These are phyloP conservation scores for Calonectria montana DNA, from an alignment of 2,329 filamentous ascomycete species.

Conservation along the genomic window DNA sequence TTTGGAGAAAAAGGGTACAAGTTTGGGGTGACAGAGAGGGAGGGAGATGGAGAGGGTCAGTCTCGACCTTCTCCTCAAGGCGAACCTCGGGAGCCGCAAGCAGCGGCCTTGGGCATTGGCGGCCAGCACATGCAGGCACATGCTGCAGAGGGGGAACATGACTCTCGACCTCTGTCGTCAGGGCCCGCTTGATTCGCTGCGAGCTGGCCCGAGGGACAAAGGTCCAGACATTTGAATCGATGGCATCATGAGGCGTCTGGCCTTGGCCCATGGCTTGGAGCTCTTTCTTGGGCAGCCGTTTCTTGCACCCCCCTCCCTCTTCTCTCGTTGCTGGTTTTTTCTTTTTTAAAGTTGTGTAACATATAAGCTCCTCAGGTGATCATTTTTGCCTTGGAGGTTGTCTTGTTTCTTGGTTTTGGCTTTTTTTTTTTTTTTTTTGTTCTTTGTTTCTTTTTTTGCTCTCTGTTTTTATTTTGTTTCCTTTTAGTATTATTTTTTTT, in stretches of 20 bases:
- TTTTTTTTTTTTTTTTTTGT: not conserved
- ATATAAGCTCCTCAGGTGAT: not conserved
- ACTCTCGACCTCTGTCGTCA: slow-evolving; percentile 6
- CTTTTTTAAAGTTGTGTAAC: slow-evolving; percentile 6
- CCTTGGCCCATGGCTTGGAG: not conserved
- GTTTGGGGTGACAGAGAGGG: not conserved
- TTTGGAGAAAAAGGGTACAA: not conserved
- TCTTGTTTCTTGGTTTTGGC: not conserved
- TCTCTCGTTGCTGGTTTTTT: not conserved
- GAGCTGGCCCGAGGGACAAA: not conserved
- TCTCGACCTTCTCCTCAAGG: not conserved
- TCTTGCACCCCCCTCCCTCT: not conserved
- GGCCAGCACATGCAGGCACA: slow-evolving; percentile 25
- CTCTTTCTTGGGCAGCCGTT: slow-evolving; percentile 6
- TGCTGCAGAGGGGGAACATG: slow-evolving; percentile 7
- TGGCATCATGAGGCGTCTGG: slow-evolving; percentile 27
- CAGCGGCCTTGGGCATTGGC: not conserved
- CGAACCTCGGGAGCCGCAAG: slow-evolving; percentile 14
- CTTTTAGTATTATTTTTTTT: not conserved
- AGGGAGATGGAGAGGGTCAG: not conserved
- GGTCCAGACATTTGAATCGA: slow-evolving; percentile 7
- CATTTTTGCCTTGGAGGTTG: not conserved
- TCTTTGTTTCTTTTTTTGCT: not conserved
- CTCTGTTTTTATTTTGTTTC: not conserved
- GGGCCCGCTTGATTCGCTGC: slow-evolving; percentile 1